phyloP scores from a whole-genome alignment of 176 grass and related monocot species.

The Saccharum spontaneum region DNA sequence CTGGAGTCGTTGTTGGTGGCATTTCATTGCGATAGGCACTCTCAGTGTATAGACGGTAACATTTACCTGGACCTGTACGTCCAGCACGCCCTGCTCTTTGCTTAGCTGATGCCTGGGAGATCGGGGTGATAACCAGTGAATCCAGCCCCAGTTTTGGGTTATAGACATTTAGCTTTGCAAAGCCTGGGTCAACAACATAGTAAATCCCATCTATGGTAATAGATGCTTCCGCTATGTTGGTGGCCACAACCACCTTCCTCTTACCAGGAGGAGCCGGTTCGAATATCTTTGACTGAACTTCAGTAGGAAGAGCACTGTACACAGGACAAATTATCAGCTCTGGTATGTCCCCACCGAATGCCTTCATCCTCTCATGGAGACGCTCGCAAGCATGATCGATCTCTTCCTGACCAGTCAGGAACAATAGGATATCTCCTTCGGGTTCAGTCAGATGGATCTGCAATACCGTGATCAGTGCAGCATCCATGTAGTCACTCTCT shows the following conservation, averaged over 20 bases:
- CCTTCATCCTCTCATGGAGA: constrained; percentile 96
- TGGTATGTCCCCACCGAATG: constrained; percentile 82
- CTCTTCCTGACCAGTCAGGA: constrained; percentile 93
- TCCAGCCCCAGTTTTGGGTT: constrained; percentile 94
- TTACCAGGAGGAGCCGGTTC: constrained; percentile 89
- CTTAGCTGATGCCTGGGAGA: constrained; percentile 94
- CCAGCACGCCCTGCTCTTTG: constrained; percentile 96
- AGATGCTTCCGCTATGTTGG: constrained; percentile 97
- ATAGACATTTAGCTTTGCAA: constrained; percentile 92
- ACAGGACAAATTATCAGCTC: constrained; percentile 94
- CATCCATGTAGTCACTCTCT: constrained; percentile 92
- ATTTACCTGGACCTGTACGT: constrained; percentile 86
- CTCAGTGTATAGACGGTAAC: constrained; percentile 93
- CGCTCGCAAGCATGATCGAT: constrained; percentile 94
- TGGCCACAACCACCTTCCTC: constrained; percentile 96
- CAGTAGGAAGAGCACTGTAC: constrained; percentile 95
- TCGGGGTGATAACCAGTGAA: constrained; percentile 89
- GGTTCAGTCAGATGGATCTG: constrained; percentile 96
- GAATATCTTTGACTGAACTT: constrained; percentile 96
- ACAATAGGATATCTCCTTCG: constrained; percentile 88
- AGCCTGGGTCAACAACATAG: constrained; percentile 95
- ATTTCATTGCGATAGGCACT: constrained; percentile 96
- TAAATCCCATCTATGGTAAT: constrained; percentile 93
- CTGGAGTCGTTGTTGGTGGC: constrained; percentile 84
- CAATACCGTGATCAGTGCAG: constrained; percentile 82